These are phyloP conservation scores for Plectosphaerella plurivora DNA, from an alignment of 2,329 filamentous ascomycete species.

Conservation along the genomic window DNA sequence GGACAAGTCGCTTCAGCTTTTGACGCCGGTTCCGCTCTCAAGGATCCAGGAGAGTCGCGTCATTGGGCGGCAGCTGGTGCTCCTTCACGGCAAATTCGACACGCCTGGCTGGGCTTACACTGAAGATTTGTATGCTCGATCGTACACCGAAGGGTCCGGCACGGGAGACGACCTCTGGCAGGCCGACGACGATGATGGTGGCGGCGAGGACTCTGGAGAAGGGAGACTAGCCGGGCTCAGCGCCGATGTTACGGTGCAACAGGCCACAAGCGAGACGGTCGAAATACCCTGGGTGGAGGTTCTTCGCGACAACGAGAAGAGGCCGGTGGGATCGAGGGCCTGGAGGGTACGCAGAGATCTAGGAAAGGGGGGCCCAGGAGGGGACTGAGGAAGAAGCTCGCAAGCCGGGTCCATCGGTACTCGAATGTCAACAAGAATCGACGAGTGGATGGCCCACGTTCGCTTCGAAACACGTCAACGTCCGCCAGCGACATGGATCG, in stretches of 20 bases:
- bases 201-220: slow-evolving; percentile 23
- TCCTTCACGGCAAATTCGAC: slow-evolving; percentile 67
- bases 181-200: slow-evolving; percentile 27
- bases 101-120: slow-evolving; percentile 66
- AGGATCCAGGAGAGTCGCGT: slow-evolving; percentile 33
- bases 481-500: too few relatives aligned
- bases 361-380: slow-evolving; percentile 30
- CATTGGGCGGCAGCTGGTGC: slow-evolving; percentile 47
- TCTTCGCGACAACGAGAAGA: slow-evolving; percentile 48
- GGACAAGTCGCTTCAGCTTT: slow-evolving; percentile 52
- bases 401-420: not conserved
- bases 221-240: slow-evolving; percentile 15
- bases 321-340: slow-evolving; percentile 53
- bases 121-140: slow-evolving; percentile 50
- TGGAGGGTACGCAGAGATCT: slow-evolving; percentile 63
- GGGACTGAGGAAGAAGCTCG: not conserved
- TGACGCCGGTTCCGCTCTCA: slow-evolving; percentile 52
- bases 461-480: too few relatives aligned
- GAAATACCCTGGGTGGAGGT: slow-evolving; percentile 56
- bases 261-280: slow-evolving; percentile 16
- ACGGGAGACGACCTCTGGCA: slow-evolving; percentile 13
- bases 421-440: too few relatives aligned
- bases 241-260: not conserved
- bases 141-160: slow-evolving; percentile 16
- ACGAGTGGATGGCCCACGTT: too few relatives aligned